These are phyloP conservation scores for Trichophyton benhamiae DNA, from an alignment of 2,329 filamentous ascomycete genomes.

Conservation along the genomic window DNA sequence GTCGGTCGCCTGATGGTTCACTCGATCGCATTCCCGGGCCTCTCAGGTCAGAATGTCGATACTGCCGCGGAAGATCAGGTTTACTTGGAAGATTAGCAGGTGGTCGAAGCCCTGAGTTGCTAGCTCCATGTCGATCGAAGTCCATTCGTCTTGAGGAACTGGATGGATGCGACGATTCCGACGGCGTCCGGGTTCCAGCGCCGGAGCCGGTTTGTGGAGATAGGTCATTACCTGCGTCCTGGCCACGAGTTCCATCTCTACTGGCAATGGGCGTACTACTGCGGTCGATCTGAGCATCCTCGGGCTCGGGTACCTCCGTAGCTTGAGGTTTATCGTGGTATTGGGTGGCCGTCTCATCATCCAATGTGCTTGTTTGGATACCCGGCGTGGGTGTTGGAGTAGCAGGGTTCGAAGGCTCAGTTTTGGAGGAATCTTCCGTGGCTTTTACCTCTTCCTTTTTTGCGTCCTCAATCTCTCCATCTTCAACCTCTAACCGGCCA, in stretches of 20 bases:
- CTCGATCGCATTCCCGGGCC: constrained; percentile 27
- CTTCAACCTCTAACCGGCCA: constrained; percentile 30
- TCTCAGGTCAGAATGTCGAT: constrained; percentile 23
- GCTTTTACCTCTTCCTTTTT: constrained; percentile 26
- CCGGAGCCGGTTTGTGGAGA: background rate
- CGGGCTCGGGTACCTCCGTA: background rate
- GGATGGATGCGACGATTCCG: constrained; percentile 20
- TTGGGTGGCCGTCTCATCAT: background rate
- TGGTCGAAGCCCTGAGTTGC: constrained; percentile 19
- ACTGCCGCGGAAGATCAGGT: constrained; percentile 23
- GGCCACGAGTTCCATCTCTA: constrained; percentile 2
- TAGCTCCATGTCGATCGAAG: constrained; percentile 20
- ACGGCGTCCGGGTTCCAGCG: constrained; percentile 10
- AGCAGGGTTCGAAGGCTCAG: background rate
- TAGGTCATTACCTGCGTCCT: background rate
- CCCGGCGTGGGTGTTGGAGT: background rate
- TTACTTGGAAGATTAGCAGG: constrained; percentile 27
- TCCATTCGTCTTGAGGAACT: constrained; percentile 31
- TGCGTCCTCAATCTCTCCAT: constrained; percentile 37
- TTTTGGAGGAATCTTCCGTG: background rate
- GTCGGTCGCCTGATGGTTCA: constrained; percentile 28
- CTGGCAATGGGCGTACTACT: background rate
- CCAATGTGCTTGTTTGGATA: background rate
- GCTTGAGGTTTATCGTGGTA: background rate
- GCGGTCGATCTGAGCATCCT: background rate